Evolutionary conservation across 2,329 filamentous ascomycete species (phyloP), one percentile per base, ranked within the genome.

Genomic region (Fusarium redolens): DNA sequence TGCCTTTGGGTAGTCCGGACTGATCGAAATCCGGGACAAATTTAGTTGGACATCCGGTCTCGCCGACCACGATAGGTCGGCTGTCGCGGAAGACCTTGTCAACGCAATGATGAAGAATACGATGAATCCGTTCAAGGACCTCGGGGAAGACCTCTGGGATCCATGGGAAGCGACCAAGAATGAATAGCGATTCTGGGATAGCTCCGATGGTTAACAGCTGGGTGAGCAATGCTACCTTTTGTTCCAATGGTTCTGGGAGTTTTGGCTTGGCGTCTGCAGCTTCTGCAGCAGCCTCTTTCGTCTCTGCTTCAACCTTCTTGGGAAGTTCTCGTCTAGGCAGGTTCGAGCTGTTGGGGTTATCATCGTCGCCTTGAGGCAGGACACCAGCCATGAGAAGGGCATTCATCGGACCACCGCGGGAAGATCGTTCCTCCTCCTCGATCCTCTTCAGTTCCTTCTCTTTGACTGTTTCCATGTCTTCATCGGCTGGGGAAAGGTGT

Each of bases 81-180:
- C 85, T 85, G 47, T 87, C 85, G 55, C 83, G 81, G 68, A 85
- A 89, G 9, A 99, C 90, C 73, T 95, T 93, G 77, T 91, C 91
- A 57, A 99, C 84, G 44, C 92, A 96, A 73, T 96, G 90, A 74
- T 95, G 91, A 5, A 97, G 85, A 33, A 99, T 92, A 40, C 97
- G 94, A 81, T 97, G 93, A 56, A 98, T 89, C 61, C 87, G 92
- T 37, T 93, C 91, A 5, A 94, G 89, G 15, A 98, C 87, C 50
- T 97, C 94, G 2, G 93, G 91, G 73, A 93, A 96, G 7, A 92
- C 90, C 65, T 98, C 95, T 15, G 94, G 89, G 52, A 99, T 88
- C 95, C 96, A 99, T 18, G 95, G 94, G 77, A 97, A 97, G 60
- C 93, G 92, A 38, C 96, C 96, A 12, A 98, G 88, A 61, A 99